phyloP scores from a whole-genome alignment of 78 protist species.

The Blattamonas nauphoetae region DNA sequence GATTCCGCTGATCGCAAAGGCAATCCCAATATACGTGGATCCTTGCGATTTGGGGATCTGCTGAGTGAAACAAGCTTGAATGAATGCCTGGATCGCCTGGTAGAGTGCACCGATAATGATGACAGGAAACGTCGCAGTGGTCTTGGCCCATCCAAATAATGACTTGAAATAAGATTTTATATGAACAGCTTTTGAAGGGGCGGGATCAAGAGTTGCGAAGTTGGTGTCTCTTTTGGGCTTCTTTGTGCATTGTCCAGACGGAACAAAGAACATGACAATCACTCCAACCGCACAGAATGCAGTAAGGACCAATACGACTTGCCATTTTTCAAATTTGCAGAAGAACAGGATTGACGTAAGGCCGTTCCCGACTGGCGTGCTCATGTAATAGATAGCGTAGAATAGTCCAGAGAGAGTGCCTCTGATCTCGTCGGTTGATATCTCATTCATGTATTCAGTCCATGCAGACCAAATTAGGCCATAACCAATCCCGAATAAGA shows the following conservation, averaged over 20 bases:
- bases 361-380: background rate
- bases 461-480: background rate
- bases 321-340: background rate
- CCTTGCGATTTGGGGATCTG: no score
- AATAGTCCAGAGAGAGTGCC: background rate
- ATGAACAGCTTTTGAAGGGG: no score
- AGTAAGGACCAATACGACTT: background rate
- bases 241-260: no score
- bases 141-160: no score
- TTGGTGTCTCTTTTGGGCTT: no score
- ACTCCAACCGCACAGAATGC: background rate
- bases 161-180: no score
- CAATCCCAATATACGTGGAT: background rate
- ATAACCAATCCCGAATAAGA: background rate
- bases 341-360: background rate
- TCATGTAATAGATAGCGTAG: background rate
- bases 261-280: background rate
- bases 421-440: background rate
- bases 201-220: no score
- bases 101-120: no score
- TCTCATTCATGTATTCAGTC: background rate
- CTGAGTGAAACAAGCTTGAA: no score
- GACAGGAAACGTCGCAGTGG: no score
- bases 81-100: no score
- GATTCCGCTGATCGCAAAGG: background rate